Evolutionary conservation across 331 rosid genomes (phyloP).

Genomic region (Prunus yedoensis): DNA sequence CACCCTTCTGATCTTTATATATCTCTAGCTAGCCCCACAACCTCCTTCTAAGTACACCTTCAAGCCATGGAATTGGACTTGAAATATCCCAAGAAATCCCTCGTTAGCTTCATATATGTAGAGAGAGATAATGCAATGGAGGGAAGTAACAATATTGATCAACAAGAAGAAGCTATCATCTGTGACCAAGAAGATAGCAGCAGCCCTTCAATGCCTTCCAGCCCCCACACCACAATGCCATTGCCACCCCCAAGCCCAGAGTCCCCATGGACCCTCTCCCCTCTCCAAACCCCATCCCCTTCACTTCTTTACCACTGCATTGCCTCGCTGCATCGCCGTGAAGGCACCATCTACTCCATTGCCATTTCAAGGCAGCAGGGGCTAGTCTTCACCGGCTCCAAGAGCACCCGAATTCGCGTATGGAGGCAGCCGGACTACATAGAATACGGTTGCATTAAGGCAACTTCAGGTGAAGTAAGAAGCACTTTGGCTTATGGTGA

Average conservation of each 20-base stretch:
- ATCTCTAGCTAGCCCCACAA: background rate
- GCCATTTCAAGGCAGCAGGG: conserved; percentile 49
- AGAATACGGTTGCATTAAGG: conserved; percentile 54
- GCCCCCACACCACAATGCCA: conserved; percentile 14
- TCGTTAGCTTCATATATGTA: conserved; percentile 37
- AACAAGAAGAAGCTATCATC: background rate
- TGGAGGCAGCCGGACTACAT: conserved; percentile 80
- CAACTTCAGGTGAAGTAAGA: conserved; percentile 50
- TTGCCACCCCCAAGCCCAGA: conserved; percentile 51
- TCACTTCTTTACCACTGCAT: conserved; percentile 72
- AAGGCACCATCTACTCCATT: conserved; percentile 67
- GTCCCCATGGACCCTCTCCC: conserved; percentile 82
- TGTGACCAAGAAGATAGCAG: conserved; percentile 33
- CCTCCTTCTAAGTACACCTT: background rate
- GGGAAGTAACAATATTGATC: background rate
- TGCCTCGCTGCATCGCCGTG: conserved; percentile 72
- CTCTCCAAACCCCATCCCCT: conserved; percentile 52
- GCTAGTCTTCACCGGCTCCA: conserved; percentile 68
- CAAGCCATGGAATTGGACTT: conserved; percentile 37
- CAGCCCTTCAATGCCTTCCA: conserved; percentile 41
- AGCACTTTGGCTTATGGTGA: conserved; percentile 51
- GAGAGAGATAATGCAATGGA: conserved; percentile 30
- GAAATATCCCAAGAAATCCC: conserved; percentile 28
- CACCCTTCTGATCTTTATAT: background rate
- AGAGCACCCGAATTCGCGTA: conserved; percentile 54